Evolutionary conservation across 257 asterid genomes (phyloP), one percentile per base, ranked within the genome.

Genomic region (Verbascum thapsus): DNA sequence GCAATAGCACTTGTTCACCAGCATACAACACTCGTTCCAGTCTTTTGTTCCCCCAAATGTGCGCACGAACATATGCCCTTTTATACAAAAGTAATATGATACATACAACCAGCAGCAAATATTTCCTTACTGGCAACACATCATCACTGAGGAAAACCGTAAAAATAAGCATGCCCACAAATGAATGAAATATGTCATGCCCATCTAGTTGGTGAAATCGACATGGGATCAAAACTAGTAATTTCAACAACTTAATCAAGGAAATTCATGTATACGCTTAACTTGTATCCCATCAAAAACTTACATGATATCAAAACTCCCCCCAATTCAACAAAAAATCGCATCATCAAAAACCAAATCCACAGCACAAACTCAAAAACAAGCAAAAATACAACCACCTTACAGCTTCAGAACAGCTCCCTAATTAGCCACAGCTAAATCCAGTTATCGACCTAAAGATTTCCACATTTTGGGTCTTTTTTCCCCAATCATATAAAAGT

Each of bases 321-420:
- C 69, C 67, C 62, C 50, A 70, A 58, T 35, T 64, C 53, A 70
- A 37, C 56, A 20, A 48, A 34, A 70, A 68, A 18, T 23, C 58
- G 17, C 68, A 43, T 7, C 44, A 47, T n/a, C 53, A 35, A 61
- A 64, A 54, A 38, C 53, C 64, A 38, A 67, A 58, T 10, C 61
- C 38, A 13, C 38, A 54, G n/a, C 2, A 12, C 66, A 71, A 65
- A 51, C 17, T 39, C 32, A 35, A 48, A 72, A 38, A 40, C 73
- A 39, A 38, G 47, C 73, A 39, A 48, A 47, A 40, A 67, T 50
- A 64, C 81, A 48, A 58, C 18, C 62, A 71, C 19, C 57, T 58
- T 11, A 53, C 63, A 53, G 53, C 58, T 41, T 60, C 54, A 9
- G 9, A 74, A 58, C 10, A 34, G 41, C 57, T 38, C 67, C 53